A percentile compares a stretch with the other conserved stretches of the same genome.
phyloP scores from a whole-genome alignment of 306 rosid genomes.

The Rosa multiflora region DNA sequence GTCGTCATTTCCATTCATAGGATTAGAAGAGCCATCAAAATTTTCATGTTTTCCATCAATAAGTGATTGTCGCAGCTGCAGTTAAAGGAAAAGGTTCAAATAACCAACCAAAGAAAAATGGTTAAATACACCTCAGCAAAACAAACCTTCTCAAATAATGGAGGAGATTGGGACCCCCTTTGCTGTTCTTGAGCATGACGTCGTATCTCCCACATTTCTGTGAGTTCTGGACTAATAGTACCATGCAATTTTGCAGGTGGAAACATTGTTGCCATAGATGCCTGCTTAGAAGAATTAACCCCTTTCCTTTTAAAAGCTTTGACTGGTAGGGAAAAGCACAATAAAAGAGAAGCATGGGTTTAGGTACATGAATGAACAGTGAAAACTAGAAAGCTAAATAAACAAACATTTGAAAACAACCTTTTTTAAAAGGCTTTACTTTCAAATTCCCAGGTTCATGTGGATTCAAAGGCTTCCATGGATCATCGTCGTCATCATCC shows the following conservation, averaged over 20 bases:
- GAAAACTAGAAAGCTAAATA: slow-evolving; percentile 5
- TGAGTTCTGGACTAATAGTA: slow-evolving; percentile 74
- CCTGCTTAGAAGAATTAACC: slow-evolving; percentile 28
- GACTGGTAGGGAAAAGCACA: slow-evolving; percentile 43
- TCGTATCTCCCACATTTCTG: slow-evolving; percentile 56
- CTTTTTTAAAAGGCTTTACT: slow-evolving; percentile 86
- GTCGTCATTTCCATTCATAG: slow-evolving; percentile 53
- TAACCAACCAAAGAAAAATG: slow-evolving; percentile 8
- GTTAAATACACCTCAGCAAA: not conserved
- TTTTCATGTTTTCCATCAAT: slow-evolving; percentile 45
- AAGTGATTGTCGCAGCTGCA: slow-evolving; percentile 79
- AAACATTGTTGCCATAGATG: slow-evolving; percentile 50
- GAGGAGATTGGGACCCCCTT: slow-evolving; percentile 45
- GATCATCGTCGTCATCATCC: slow-evolving; percentile 64
- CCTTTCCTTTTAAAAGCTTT: slow-evolving; percentile 44
- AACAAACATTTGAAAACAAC: slow-evolving; percentile 35
- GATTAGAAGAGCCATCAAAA: slow-evolving; percentile 37
- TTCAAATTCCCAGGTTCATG: slow-evolving; percentile 83
- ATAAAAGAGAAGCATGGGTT: slow-evolving; percentile 15
- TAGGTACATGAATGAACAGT: not conserved
- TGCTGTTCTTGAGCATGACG: slow-evolving; percentile 38
- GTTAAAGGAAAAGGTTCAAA: slow-evolving; percentile 22
- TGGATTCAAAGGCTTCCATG: slow-evolving; percentile 96
- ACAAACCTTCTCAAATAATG: slow-evolving; percentile 69
- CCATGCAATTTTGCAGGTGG: slow-evolving; percentile 83